Percentiles rank a stretch among this genome's conserved stretches.
These are phyloP conservation scores for Zancudomyces culisetae DNA, from an alignment of 371 early-diverging fungal genomes.

Conservation along the genomic window DNA sequence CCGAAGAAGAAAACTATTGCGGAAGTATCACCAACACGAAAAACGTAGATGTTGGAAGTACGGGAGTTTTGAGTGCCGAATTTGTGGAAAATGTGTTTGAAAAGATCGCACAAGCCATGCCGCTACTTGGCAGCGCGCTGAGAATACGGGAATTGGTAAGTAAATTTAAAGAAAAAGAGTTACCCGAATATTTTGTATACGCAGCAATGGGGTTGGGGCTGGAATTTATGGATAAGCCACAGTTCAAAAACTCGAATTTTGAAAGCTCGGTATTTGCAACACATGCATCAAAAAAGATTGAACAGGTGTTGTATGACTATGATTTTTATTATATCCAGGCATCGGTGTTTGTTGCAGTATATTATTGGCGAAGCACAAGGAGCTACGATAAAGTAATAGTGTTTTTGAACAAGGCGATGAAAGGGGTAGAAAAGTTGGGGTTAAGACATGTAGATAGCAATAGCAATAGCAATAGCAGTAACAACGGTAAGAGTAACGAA, in stretches of 20 bases:
- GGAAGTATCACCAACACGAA: neutral
- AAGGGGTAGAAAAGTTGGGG: slow-evolving; percentile 17
- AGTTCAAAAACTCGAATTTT: neutral
- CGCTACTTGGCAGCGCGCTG: neutral
- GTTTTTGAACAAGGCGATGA: neutral
- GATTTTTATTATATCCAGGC: neutral
- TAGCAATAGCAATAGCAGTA: too few species aligned
- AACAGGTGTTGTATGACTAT: slow-evolving; percentile 1
- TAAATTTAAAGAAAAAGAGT: neutral
- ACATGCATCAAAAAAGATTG: neutral
- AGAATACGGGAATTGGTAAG: neutral
- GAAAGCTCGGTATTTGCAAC: slow-evolving; percentile 1
- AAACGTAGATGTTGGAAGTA: too few species aligned
- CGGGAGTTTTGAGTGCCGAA: too few species aligned
- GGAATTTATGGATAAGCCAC: neutral
- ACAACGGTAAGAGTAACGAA: too few species aligned
- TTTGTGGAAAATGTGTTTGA: slow-evolving; percentile 1
- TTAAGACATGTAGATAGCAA: slow-evolving; percentile 21
- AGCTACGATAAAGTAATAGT: slow-evolving; percentile 1
- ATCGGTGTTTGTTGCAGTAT: neutral
- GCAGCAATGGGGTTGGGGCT: neutral
- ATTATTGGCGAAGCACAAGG: slow-evolving; percentile 1
- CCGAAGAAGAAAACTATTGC: neutral
- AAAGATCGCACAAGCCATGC: neutral
- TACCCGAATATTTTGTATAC: slow-evolving; percentile 1